Conservation (phyloP, 169 alveolate species). For the Plasmodium sp. region DNA sequence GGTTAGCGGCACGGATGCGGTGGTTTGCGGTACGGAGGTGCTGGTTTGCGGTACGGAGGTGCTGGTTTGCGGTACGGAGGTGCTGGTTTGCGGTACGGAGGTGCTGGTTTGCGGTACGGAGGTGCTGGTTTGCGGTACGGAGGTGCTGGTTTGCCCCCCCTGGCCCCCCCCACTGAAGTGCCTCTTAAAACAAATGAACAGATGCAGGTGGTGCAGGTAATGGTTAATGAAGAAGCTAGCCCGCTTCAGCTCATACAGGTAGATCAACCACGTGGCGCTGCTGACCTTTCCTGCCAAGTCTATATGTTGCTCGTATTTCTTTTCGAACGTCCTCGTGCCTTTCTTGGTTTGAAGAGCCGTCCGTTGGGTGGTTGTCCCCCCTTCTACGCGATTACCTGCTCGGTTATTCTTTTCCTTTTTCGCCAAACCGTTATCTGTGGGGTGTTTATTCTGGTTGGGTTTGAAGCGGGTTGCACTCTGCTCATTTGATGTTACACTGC, state of each 20-base stretch:
- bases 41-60: neutral
- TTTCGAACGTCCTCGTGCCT: slow-evolving; percentile 45
- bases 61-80: neutral
- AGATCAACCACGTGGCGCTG: slow-evolving; percentile 93
- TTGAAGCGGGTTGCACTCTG: neutral
- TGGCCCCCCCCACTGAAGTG: neutral
- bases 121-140: neutral
- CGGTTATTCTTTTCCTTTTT: neutral
- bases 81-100: neutral
- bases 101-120: neutral
- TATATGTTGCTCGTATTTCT: slow-evolving; percentile 68
- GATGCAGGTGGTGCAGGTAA: slow-evolving; percentile 32
- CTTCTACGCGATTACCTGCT: neutral
- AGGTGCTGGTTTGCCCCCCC: neutral
- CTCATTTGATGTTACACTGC: neutral
- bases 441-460: neutral
- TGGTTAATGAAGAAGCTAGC: slow-evolving; percentile 76
- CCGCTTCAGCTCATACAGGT: slow-evolving; percentile 88
- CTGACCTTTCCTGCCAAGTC: slow-evolving; percentile 91
- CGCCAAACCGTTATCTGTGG: neutral
- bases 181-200: slow-evolving; percentile 47
- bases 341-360: neutral
- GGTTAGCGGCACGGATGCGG: neutral
- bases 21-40: neutral
- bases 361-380: neutral